These are phyloP conservation scores for Gnomoniopsis sp. DNA, from an alignment of 2,329 filamentous ascomycete species.

Conservation along the genomic window DNA sequence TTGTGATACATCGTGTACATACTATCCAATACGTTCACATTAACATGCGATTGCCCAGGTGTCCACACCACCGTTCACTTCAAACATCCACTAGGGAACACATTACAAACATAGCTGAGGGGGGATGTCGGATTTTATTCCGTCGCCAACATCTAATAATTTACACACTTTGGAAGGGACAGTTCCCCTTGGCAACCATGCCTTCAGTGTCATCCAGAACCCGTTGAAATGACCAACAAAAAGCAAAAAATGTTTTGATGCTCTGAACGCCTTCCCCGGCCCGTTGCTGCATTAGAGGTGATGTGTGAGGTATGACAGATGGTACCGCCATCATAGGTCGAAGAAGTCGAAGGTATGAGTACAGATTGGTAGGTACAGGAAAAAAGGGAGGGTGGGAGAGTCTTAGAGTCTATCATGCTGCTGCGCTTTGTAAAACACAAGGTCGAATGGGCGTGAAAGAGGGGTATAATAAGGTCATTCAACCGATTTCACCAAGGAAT, in stretches of 20 bases:
- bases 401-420: conserved; percentile 31
- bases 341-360: conserved; percentile 42
- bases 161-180: conserved; percentile 43
- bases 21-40: not conserved
- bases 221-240: conserved; percentile 33
- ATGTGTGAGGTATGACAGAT: conserved; percentile 24
- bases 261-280: conserved; percentile 49
- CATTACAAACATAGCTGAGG: conserved; percentile 37
- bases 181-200: conserved; percentile 37
- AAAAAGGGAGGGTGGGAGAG: conserved; percentile 24
- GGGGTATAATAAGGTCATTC: conserved; percentile 23
- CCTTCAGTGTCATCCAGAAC: conserved; percentile 44
- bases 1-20: not conserved
- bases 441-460: conserved; percentile 21
- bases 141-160: conserved; percentile 29
- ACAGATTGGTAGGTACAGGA: conserved; percentile 42
- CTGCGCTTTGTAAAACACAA: conserved; percentile 28
- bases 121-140: conserved; percentile 56
- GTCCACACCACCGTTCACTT: not conserved
- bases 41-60: not conserved
- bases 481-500: not conserved
- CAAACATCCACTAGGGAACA: not conserved
- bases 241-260: conserved; percentile 41
- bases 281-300: conserved; percentile 44
- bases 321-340: conserved; percentile 27